These are phyloP conservation scores for Delitschia confertaspora DNA, from an alignment of 495 filamentous ascomycete genomes.

Conservation along the genomic window DNA sequence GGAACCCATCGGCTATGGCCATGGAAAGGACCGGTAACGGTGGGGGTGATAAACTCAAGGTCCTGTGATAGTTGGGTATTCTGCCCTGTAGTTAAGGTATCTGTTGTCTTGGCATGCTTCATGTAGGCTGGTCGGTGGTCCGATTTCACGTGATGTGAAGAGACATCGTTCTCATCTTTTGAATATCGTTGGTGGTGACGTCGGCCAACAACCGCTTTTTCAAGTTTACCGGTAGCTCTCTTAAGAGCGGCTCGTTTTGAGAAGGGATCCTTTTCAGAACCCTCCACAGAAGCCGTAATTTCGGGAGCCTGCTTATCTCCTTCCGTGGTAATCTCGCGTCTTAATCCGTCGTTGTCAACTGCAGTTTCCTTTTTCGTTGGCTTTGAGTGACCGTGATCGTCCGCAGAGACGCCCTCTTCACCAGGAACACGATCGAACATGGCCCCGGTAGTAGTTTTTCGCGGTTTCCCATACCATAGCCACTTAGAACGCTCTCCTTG, in stretches of 20 bases:
- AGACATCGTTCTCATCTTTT: conserved; percentile 39
- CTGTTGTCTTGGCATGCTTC: no score
- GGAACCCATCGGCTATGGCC: no score
- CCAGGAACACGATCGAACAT: conserved; percentile 38
- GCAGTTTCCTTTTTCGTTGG: conserved; percentile 46
- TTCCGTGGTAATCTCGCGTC: conserved; percentile 39
- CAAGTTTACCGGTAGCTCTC: conserved; percentile 70
- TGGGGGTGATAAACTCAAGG: no score
- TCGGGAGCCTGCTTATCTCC: no score
- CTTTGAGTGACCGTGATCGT: conserved; percentile 54
- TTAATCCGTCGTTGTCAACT: conserved; percentile 35
- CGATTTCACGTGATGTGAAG: conserved; percentile 6
- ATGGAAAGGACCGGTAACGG: no score
- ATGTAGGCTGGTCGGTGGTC: conserved; percentile 2
- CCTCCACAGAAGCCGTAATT: no score
- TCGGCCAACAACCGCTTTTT: conserved; percentile 73
- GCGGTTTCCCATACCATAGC: conserved; percentile 86
- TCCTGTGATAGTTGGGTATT: no score
- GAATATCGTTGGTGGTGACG: conserved; percentile 45
- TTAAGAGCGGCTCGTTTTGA: conserved; percentile 63
- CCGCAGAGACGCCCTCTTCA: conserved; percentile 56
- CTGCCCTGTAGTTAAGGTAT: no score
- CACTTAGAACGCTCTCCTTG: conserved; percentile 78
- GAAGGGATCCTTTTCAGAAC: conserved; percentile 55
- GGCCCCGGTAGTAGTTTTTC: conserved; percentile 47